Base-by-base conservation (phyloP, 768 basidiomycete species). In the Phanerochaete carnosa region DNA sequence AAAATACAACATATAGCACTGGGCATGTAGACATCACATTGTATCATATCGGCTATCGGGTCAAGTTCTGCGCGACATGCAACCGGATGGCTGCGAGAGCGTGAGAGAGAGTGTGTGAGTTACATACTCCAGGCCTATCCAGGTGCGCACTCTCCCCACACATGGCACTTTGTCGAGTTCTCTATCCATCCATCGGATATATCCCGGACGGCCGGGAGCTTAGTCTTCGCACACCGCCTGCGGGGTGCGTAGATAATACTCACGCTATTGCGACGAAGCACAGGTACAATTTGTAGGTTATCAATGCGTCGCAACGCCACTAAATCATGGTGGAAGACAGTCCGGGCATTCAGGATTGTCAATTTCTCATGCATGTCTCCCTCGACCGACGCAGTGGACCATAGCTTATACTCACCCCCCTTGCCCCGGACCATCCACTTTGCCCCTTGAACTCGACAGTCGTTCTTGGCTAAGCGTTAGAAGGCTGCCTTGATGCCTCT, bases 1-100 rank as follows among this genome's bases (percentile, higher is more conserved):
- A 43, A 49, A 28, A 43, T 43, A 37, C 43, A 46, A 47, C 43
- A 46, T n/a, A 25, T 58, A 46, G 47, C 57, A 58, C 29, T 37
- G 39, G 23, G 19, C 46, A 57, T 57, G 50, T 53, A 60, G 53
- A 53, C 32, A 53, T 22, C 59, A 45, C 59, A 37, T 51, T 60
- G 59, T 62, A 55, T 28, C 29, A 58, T 56, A 56, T 58, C 60
- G 61, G 61, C 23, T 58, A 47, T 58, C 61, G 59, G 59, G 22
- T 28, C 30, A 16, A 54, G 26, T 45, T 54, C 37, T 39, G 39
- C 59, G 59, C 29, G 45, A 43, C 39, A 19, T 9, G 19, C 33
- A 35, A 9, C 39, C 39, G 39, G 39, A 33, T 50, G 26, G 26
- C 47, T 53, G 29, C 46, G 37, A 51, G 33, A 35, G 26, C 28